Evolutionary conservation across 169 alveolate genomes (phyloP).

Genomic region (Eimeria tenella): DNA sequence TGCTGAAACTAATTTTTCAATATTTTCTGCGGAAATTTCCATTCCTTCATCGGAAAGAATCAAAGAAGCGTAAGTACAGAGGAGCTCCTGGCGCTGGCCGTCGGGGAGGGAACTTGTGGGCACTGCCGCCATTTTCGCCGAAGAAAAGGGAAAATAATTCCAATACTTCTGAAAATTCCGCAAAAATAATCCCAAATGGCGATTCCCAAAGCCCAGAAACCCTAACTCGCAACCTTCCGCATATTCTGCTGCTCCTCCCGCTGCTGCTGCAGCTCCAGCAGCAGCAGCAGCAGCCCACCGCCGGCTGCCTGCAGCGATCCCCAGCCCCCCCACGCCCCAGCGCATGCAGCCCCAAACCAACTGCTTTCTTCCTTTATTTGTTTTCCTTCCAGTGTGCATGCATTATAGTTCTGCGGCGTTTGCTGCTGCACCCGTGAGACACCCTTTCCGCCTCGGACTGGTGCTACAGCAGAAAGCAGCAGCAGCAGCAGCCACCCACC

Average conservation of each 20-base stretch:
- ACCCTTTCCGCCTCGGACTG: background rate
- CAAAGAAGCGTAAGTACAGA: constrained; percentile 96
- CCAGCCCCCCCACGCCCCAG: background rate
- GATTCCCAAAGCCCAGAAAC: background rate
- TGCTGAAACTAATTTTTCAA: constrained; percentile 92
- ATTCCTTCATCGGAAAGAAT: constrained; percentile 94
- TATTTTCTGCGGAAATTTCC: constrained; percentile 94
- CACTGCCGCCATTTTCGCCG: constrained; percentile 86
- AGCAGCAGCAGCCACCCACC: no score
- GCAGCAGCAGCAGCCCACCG: background rate
- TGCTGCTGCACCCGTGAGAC: background rate
- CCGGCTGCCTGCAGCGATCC: background rate
- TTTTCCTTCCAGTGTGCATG: background rate
- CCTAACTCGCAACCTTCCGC: background rate
- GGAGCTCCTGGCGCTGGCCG: constrained; percentile 93
- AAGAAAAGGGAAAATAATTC: background rate
- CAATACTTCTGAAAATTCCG: background rate
- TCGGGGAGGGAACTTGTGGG: constrained; percentile 85
- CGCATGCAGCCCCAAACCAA: background rate
- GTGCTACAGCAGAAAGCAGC: background rate
- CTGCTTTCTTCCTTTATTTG: background rate
- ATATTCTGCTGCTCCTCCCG: background rate
- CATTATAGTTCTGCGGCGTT: background rate
- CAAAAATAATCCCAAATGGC: background rate
- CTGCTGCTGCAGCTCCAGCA: background rate